phyloP scores from a whole-genome alignment of 148 eudicot species.

The Agrostemma githago region DNA sequence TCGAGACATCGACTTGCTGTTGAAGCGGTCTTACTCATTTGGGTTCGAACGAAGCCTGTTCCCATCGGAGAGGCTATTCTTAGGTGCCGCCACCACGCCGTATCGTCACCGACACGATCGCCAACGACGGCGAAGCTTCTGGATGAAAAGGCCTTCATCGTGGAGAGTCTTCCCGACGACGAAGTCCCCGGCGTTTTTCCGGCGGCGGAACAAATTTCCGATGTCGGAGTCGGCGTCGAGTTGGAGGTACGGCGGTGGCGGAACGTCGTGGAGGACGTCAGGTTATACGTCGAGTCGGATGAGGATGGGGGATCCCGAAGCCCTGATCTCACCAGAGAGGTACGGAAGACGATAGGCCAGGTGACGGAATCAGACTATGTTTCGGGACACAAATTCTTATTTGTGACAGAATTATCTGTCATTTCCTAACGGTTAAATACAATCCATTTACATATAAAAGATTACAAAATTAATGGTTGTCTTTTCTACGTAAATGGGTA shows the following conservation, averaged over 20 bases:
- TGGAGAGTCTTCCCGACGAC: slow-evolving; percentile 53
- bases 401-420: too few relatives aligned
- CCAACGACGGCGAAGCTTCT: slow-evolving; percentile 38
- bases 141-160: slow-evolving; percentile 56
- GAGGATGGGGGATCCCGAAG: slow-evolving; percentile 86
- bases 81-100: slow-evolving; percentile 66
- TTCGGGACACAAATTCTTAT: too few relatives aligned
- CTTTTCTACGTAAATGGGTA: too few relatives aligned
- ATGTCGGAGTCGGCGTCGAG: slow-evolving; percentile 50
- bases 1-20: slow-evolving; percentile 30
- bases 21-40: slow-evolving; percentile 79
- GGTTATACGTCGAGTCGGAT: slow-evolving; percentile 60
- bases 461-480: too few relatives aligned
- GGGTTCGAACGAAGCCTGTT: slow-evolving; percentile 65
- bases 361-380: too few relatives aligned
- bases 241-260: slow-evolving; percentile 42
- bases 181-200: slow-evolving; percentile 63
- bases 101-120: slow-evolving; percentile 35
- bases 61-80: slow-evolving; percentile 51
- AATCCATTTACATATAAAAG: too few relatives aligned
- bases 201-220: slow-evolving; percentile 48
- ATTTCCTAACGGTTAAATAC: too few relatives aligned
- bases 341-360: slow-evolving; percentile 36
- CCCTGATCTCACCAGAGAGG: slow-evolving; percentile 88
- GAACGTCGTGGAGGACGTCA: slow-evolving; percentile 49